Percentiles rank a stretch among this genome's conserved stretches.
Evolutionary conservation across 495 filamentous ascomycete species (phyloP).

Genomic region (Aspergillus sclerotiicarbonarius): DNA sequence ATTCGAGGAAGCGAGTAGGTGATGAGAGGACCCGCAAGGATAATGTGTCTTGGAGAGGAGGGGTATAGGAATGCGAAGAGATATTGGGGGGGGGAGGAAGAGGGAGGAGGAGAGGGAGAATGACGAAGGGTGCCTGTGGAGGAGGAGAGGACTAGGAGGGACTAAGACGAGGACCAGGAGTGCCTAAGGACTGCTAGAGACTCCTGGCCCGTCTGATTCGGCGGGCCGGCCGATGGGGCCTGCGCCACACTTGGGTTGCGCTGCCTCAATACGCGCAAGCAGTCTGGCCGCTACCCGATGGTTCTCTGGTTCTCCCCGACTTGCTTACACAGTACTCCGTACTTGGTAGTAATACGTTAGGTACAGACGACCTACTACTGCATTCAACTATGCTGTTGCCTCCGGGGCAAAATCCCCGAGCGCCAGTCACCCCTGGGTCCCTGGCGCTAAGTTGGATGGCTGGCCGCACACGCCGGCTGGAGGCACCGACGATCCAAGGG

Average conservation of each 20-base stretch:
- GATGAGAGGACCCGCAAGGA: conserved; percentile 14
- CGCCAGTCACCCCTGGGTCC: too few relatives aligned
- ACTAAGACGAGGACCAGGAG: not conserved
- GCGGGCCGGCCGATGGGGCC: conserved; percentile 9
- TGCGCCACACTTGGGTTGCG: conserved; percentile 31
- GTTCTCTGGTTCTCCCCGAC: not conserved
- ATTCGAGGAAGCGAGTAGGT: conserved; percentile 15
- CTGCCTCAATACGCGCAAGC: conserved; percentile 26
- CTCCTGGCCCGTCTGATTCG: not conserved
- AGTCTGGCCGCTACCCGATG: not conserved
- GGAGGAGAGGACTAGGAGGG: not conserved
- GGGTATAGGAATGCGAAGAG: conserved; percentile 12
- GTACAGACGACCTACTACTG: too few relatives aligned
- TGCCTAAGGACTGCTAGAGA: not conserved
- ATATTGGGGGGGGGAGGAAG: conserved; percentile 7
- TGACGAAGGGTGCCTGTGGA: conserved; percentile 3
- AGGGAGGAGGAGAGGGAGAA: conserved; percentile 1
- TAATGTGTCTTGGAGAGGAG: conserved; percentile 4
- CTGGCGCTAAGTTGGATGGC: too few relatives aligned
- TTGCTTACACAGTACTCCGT: too few relatives aligned
- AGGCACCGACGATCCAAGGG: too few relatives aligned
- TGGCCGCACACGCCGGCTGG: too few relatives aligned
- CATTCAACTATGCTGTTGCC: too few relatives aligned
- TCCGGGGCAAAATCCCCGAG: too few relatives aligned
- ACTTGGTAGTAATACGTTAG: too few relatives aligned